These are phyloP conservation scores for Sclerotinia sclerotiorum DNA, from an alignment of 2,329 filamentous ascomycete genomes.

Conservation along the genomic window DNA sequence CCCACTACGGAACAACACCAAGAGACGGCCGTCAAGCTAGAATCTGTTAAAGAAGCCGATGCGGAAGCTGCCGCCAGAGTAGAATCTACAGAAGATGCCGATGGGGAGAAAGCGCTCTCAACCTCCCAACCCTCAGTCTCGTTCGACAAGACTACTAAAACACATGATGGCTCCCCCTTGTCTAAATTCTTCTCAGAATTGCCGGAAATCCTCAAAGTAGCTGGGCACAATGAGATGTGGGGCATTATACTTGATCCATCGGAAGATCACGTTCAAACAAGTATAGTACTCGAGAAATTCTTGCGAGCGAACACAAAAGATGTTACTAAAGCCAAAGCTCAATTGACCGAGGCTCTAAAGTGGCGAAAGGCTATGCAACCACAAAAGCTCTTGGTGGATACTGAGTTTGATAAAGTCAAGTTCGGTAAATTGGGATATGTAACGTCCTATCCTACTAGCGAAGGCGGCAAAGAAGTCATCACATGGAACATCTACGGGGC, in stretches of 20 bases:
- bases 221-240: constrained; percentile 78
- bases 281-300: constrained; percentile 89
- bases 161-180: constrained; percentile 43
- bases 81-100: constrained; percentile 13
- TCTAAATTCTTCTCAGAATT: constrained; percentile 59
- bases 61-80: constrained; percentile 17
- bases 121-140: constrained; percentile 14
- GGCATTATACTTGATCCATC: constrained; percentile 63
- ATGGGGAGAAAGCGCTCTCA: constrained; percentile 9
- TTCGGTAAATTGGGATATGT: constrained; percentile 81
- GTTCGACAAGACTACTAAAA: constrained; percentile 21
- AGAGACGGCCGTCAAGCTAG: constrained; percentile 9
- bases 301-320: constrained; percentile 85
- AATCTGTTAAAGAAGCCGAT: constrained; percentile 9
- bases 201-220: constrained; percentile 54
- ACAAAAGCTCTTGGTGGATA: constrained; percentile 60
- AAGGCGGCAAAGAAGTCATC: constrained; percentile 59
- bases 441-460: constrained; percentile 61
- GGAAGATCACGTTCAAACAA: constrained; percentile 64
- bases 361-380: constrained; percentile 82
- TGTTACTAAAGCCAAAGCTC: constrained; percentile 69
- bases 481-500: constrained; percentile 94
- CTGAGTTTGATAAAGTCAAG: constrained; percentile 63
- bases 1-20: not conserved
- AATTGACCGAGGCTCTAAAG: constrained; percentile 74